phyloP scores from a whole-genome alignment of 108 stramenopile genomes.

The Pseudonitzschia multiseries region DNA sequence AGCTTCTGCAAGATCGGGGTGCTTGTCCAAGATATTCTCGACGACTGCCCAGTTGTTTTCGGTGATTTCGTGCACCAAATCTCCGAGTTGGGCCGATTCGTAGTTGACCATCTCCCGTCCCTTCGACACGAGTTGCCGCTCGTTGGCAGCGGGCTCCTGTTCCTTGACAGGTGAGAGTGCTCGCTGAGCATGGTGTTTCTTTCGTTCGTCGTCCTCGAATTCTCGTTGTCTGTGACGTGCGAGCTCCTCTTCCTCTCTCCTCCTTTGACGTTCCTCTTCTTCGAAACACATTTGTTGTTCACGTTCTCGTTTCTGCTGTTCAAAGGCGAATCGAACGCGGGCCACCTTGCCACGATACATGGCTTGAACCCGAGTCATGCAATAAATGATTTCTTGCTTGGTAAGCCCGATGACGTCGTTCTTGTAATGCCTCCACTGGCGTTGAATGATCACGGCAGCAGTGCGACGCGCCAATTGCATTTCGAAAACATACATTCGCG shows the following conservation, averaged over 20 bases:
- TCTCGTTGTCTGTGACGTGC: not conserved
- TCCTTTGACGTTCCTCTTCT: slow-evolving; percentile 7
- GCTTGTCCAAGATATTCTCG: slow-evolving; percentile 82
- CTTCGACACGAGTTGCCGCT: slow-evolving; percentile 22
- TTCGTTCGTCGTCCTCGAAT: not conserved
- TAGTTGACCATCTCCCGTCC: slow-evolving; percentile 13
- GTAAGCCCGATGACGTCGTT: slow-evolving; percentile 14
- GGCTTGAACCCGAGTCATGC: slow-evolving; percentile 46
- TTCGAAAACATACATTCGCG: slow-evolving; percentile 53
- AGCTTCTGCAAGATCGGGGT: slow-evolving; percentile 81
- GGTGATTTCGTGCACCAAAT: slow-evolving; percentile 65
- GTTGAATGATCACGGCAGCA: slow-evolving; percentile 52
- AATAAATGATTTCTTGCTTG: slow-evolving; percentile 41
- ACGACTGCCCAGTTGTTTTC: slow-evolving; percentile 89
- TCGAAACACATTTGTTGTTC: not conserved
- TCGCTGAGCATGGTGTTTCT: not conserved
- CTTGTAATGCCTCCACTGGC: slow-evolving; percentile 32
- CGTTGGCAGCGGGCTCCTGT: slow-evolving; percentile 1
- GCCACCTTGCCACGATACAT: slow-evolving; percentile 38
- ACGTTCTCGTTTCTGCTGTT: not conserved
- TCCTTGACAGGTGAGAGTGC: slow-evolving; percentile 11
- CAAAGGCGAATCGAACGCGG: not conserved
- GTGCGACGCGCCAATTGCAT: slow-evolving; percentile 40
- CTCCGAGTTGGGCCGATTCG: slow-evolving; percentile 36
- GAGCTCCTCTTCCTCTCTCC: not conserved